A percentile compares a stretch with the other conserved stretches of the same genome.
phyloP scores from a whole-genome alignment of 805 yeast genomes.

The Nakazawaea holstii region DNA sequence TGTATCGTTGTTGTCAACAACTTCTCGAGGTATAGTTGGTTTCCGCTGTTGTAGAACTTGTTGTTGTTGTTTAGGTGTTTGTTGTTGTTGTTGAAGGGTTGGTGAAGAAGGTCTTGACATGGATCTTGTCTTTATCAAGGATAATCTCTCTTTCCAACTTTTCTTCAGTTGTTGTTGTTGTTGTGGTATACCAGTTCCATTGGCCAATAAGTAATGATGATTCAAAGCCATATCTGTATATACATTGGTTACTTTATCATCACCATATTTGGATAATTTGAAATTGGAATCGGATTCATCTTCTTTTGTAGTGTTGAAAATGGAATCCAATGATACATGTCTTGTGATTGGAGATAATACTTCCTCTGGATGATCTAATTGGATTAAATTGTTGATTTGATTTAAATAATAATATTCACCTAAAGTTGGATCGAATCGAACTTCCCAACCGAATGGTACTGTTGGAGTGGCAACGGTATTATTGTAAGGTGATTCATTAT shows the following conservation, averaged over 20 bases:
- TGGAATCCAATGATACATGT: conserved; percentile 4
- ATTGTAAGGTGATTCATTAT: not conserved
- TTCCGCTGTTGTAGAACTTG: too few species aligned
- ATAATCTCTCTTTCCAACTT: not conserved
- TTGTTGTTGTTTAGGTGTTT: too few species aligned
- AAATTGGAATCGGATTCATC: not conserved
- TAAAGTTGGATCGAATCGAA: conserved; percentile 30
- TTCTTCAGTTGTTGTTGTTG: not conserved
- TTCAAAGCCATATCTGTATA: not conserved
- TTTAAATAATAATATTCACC: conserved; percentile 37
- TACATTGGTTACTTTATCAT: not conserved
- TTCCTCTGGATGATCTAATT: conserved; percentile 41
- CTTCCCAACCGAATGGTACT: conserved; percentile 23
- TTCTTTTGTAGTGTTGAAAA: not conserved
- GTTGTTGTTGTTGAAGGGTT: too few species aligned
- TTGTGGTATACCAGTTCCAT: conserved; percentile 10
- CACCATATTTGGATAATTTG: not conserved
- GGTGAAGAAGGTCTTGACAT: not conserved
- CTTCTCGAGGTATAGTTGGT: too few species aligned
- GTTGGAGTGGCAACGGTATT: conserved; percentile 17
- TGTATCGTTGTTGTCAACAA: not conserved
- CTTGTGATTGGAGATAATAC: conserved; percentile 21
- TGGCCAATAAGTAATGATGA: conserved; percentile 4
- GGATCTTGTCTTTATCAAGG: not conserved
- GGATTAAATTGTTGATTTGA: conserved; percentile 25